These are phyloP conservation scores for Rhododendron molle DNA, from an alignment of 148 eudicot genomes.

Conservation along the genomic window DNA sequence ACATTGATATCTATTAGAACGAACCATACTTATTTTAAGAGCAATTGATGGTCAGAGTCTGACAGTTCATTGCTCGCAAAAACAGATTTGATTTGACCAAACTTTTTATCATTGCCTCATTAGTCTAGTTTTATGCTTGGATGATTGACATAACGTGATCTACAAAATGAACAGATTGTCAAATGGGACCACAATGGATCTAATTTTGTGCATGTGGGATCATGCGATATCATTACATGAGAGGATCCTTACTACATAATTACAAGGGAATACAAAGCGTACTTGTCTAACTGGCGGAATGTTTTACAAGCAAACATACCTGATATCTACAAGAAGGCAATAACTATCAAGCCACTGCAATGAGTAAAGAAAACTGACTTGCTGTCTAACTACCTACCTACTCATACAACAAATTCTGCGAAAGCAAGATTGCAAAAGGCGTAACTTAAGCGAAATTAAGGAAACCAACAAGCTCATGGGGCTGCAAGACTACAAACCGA, in stretches of 20 bases:
- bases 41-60: background rate
- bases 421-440: background rate
- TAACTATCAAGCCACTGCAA: background rate
- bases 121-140: background rate
- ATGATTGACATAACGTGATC: background rate
- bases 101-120: background rate
- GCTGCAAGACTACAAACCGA: conserved; percentile 49
- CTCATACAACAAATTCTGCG: background rate
- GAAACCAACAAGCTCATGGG: background rate
- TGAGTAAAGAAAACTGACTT: background rate
- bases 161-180: background rate
- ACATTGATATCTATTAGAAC: background rate
- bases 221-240: background rate
- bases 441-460: background rate
- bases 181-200: background rate
- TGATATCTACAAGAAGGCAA: background rate
- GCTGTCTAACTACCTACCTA: background rate
- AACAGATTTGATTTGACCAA: background rate
- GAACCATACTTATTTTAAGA: background rate
- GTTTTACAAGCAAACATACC: background rate
- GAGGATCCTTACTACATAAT: background rate
- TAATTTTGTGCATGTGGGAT: background rate
- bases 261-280: background rate
- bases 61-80: background rate
- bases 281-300: background rate